Percentiles rank a stretch among this genome's conserved stretches.
phyloP scores from a whole-genome alignment of 768 basidiomycete genomes.

The Agrocybe praecox region DNA sequence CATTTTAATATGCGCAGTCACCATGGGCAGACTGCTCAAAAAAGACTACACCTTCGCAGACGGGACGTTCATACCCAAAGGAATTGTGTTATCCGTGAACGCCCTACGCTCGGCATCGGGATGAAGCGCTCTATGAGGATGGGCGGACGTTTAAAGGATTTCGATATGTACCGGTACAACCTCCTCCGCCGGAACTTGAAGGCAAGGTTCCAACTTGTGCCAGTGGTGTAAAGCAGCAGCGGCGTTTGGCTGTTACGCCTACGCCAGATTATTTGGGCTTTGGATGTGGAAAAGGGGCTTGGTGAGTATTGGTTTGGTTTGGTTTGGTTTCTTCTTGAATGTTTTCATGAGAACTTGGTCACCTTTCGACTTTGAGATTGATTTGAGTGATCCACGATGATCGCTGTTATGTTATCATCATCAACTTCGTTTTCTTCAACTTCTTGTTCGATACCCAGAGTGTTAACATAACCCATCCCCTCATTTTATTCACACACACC shows the following conservation, averaged over 20 bases:
- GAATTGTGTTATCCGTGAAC: conserved; percentile 33
- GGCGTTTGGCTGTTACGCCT: conserved; percentile 20
- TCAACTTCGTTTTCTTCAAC: too few species aligned
- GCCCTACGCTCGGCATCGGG: conserved; percentile 30
- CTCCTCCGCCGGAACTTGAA: too few species aligned
- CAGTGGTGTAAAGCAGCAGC: conserved; percentile 14
- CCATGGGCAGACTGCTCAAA: conserved; percentile 31
- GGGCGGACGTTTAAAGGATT: conserved; percentile 42
- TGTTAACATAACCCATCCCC: too few species aligned
- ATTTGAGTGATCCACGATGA: background rate
- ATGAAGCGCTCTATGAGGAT: conserved; percentile 30
- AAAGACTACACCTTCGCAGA: conserved; percentile 46
- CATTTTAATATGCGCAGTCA: conserved; percentile 11
- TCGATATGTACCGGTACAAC: conserved; percentile 39
- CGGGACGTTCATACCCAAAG: conserved; percentile 41
- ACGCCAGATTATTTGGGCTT: conserved; percentile 32
- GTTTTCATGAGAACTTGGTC: too few species aligned
- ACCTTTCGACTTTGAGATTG: too few species aligned
- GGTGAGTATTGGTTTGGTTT: conserved; percentile 6
- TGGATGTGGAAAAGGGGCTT: conserved; percentile 36
- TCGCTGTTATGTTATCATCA: background rate
- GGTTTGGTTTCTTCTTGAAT: background rate
- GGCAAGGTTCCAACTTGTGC: too few species aligned
- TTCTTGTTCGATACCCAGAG: too few species aligned
- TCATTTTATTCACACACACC: too few species aligned